phyloP scores from a whole-genome alignment of 139 green algal genomes.

The Picochlorum sp. region DNA sequence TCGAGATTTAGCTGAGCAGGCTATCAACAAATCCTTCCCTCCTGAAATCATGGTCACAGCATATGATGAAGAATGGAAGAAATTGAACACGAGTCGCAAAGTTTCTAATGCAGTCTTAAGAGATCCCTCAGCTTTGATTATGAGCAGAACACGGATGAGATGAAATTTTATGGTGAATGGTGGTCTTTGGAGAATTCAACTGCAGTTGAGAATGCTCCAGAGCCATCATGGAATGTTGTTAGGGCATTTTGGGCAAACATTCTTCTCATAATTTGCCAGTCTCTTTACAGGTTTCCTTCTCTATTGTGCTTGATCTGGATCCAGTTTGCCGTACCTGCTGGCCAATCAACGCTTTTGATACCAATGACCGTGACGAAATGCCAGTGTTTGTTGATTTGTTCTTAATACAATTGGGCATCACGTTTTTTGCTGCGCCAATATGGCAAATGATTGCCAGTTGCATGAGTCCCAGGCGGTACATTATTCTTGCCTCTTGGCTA shows the following conservation, averaged over 20 bases:
- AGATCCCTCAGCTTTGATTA: too few relatives aligned
- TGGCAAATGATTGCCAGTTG: background rate
- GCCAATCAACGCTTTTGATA: background rate
- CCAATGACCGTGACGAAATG: background rate
- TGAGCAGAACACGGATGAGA: background rate
- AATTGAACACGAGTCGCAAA: constrained; percentile 5
- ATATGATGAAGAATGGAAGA: constrained; percentile 3
- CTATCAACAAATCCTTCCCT: constrained; percentile 7
- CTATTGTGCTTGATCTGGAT: background rate
- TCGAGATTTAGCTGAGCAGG: background rate
- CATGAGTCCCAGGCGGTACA: background rate
- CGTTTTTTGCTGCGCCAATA: background rate
- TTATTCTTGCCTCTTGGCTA: background rate
- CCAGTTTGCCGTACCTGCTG: background rate
- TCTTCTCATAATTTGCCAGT: background rate
- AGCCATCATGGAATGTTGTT: background rate
- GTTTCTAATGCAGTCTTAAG: too few relatives aligned
- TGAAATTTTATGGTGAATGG: background rate
- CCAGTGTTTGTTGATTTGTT: background rate
- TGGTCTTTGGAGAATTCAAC: background rate
- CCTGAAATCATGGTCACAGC: constrained; percentile 5
- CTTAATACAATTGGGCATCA: background rate
- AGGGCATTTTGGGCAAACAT: background rate
- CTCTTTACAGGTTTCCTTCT: background rate
- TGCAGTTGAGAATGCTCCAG: background rate